Evolutionary conservation across 768 basidiomycete genomes (phyloP).

Genomic region (Pilatotrama ljubarskyi): DNA sequence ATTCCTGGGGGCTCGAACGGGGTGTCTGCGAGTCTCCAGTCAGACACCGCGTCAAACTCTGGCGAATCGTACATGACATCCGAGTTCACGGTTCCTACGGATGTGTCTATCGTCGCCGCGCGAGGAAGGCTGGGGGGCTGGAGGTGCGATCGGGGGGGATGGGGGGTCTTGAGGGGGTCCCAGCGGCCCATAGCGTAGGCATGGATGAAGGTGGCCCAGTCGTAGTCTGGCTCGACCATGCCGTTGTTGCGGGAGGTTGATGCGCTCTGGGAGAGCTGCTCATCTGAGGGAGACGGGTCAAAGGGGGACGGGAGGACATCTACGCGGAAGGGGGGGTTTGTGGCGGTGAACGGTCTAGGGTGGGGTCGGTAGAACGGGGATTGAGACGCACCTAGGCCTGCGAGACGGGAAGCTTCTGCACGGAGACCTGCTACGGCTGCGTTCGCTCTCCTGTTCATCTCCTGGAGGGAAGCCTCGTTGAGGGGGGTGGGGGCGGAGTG

Average conservation of each 20-base stretch:
- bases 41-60: slow-evolving; percentile 4
- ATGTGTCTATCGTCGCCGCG: slow-evolving; percentile 1
- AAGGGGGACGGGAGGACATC: slow-evolving; percentile 31
- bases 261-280: slow-evolving; percentile 19
- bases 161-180: slow-evolving; percentile 75
- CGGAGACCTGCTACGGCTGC: slow-evolving; percentile 29
- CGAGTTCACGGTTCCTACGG: background rate
- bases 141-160: slow-evolving; percentile 46
- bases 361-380: background rate
- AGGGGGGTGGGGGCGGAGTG: background rate
- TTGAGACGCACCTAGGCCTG: slow-evolving; percentile 26
- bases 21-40: slow-evolving; percentile 18
- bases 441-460: slow-evolving; percentile 29
- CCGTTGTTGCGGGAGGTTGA: slow-evolving; percentile 17
- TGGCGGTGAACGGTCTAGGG: background rate
- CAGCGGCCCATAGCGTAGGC: slow-evolving; percentile 77
- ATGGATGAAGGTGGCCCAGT: slow-evolving; percentile 78
- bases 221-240: slow-evolving; percentile 39
- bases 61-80: slow-evolving; percentile 14
- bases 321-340: background rate
- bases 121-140: slow-evolving; percentile 27
- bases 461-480: slow-evolving; percentile 23
- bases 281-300: slow-evolving; percentile 31
- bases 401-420: slow-evolving; percentile 29
- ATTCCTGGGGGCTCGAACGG: slow-evolving; percentile 5